Conservation (phyloP, 495 filamentous ascomycete genomes). For the Antarctomyces pellizariae region DNA sequence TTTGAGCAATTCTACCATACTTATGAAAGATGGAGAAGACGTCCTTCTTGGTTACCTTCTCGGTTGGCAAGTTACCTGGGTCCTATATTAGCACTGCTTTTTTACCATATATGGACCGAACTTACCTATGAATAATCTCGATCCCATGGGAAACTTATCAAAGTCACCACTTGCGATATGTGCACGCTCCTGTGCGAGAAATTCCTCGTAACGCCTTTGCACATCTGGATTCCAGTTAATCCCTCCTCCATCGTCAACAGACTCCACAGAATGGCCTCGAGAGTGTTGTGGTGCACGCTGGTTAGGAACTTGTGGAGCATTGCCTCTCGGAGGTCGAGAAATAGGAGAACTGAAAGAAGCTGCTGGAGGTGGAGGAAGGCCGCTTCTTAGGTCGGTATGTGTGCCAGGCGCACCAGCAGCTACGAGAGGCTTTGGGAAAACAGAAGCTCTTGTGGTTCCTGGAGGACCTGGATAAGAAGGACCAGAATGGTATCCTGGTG, state of each 20-base stretch:
- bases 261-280: conserved; percentile 1
- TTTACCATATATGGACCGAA: conserved; percentile 7
- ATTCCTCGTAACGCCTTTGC: conserved; percentile 60
- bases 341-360: conserved; percentile 20
- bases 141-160: conserved; percentile 76
- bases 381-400: conserved; percentile 24
- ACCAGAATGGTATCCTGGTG: conserved; percentile 13
- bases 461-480: conserved; percentile 12
- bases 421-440: conserved; percentile 20
- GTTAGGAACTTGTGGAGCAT: conserved; percentile 8
- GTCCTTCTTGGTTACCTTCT: conserved; percentile 82
- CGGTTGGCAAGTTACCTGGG: conserved; percentile 80
- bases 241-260: conserved; percentile 8
- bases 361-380: conserved; percentile 34
- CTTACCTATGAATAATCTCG: conserved; percentile 81
- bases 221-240: conserved; percentile 31
- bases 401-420: conserved; percentile 28
- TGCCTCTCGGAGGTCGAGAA: conserved; percentile 9
- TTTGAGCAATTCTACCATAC: conserved; percentile 76
- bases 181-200: conserved; percentile 50
- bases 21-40: conserved; percentile 73
- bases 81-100: conserved; percentile 1
- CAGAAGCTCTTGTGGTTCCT: conserved; percentile 12
- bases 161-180: conserved; percentile 79
- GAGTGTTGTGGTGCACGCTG: conserved; percentile 7